Evolutionary conservation across 768 basidiomycete genomes (phyloP).

Genomic region (Amanita molliuscula): DNA sequence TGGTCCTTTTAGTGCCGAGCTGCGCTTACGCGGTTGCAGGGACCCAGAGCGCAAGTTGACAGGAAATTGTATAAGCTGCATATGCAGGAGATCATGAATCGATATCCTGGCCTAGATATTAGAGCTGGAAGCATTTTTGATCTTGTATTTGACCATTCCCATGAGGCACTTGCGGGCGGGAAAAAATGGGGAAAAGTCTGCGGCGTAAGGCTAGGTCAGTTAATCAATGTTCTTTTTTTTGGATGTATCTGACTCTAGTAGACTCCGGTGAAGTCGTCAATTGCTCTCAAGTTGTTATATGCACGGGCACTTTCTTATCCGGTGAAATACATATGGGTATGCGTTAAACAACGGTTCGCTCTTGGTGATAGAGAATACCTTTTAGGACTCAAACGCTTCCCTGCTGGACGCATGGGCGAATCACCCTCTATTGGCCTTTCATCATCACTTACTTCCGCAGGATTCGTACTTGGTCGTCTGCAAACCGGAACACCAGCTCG

Average conservation of each 20-base stretch:
- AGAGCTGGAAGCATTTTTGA: slow-evolving; percentile 72
- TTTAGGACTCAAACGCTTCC: slow-evolving; percentile 58
- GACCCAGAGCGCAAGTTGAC: slow-evolving; percentile 84
- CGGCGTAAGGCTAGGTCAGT: slow-evolving; percentile 61
- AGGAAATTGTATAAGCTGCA: slow-evolving; percentile 71
- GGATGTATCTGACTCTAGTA: slow-evolving; percentile 15
- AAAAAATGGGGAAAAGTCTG: slow-evolving; percentile 40
- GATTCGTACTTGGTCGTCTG: slow-evolving; percentile 74
- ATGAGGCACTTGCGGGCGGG: slow-evolving; percentile 9
- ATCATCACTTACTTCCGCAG: slow-evolving; percentile 58
- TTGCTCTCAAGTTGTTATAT: slow-evolving; percentile 78
- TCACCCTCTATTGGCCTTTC: slow-evolving; percentile 68
- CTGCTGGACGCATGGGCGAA: slow-evolving; percentile 70
- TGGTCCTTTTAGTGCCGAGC: background rate
- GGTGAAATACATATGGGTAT: slow-evolving; percentile 87
- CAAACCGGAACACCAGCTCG: slow-evolving; percentile 86
- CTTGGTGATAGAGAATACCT: background rate
- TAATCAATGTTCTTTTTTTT: background rate
- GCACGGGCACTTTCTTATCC: slow-evolving; percentile 86
- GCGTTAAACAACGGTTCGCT: background rate
- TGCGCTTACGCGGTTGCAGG: slow-evolving; percentile 32
- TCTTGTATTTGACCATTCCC: slow-evolving; percentile 50
- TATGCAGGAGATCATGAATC: slow-evolving; percentile 62
- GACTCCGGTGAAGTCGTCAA: slow-evolving; percentile 66
- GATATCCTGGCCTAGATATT: slow-evolving; percentile 62